A percentile compares a stretch with the other conserved stretches of the same genome.
phyloP scores from a whole-genome alignment of 441 rosid species.

The Corymbia citriodora region DNA sequence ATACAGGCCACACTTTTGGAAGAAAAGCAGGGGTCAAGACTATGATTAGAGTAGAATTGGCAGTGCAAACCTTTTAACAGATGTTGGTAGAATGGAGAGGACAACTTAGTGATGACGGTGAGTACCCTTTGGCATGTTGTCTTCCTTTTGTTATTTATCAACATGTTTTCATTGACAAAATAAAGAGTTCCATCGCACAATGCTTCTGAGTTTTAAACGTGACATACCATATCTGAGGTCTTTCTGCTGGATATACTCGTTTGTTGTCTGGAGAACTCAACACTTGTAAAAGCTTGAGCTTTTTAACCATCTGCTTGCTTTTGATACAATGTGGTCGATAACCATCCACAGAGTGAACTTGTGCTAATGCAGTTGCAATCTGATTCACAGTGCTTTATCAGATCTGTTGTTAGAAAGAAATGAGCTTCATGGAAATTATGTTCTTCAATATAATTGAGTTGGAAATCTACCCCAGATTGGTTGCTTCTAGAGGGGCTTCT shows the following conservation, averaged over 20 bases:
- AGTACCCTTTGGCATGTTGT: neutral
- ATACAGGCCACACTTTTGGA: neutral
- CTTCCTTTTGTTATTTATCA: neutral
- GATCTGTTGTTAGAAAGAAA: neutral
- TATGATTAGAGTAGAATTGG: neutral
- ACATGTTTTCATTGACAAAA: neutral
- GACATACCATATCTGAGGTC: neutral
- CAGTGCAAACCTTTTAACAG: neutral
- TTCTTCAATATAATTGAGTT: neutral
- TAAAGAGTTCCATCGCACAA: neutral
- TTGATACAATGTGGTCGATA: neutral
- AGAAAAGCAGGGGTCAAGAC: neutral
- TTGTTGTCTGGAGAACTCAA: neutral
- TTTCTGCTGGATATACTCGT: neutral
- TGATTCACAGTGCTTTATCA: neutral
- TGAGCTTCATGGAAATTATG: neutral
- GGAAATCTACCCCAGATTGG: constrained; percentile 43
- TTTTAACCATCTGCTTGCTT: neutral
- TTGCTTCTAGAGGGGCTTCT: constrained; percentile 28
- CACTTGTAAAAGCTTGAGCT: neutral
- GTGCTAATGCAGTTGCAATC: neutral
- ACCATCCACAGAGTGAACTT: neutral
- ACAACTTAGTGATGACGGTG: neutral
- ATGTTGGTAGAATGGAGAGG: neutral
- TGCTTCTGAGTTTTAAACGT: neutral